phyloP scores from a whole-genome alignment of 73 alveolate species.

The Symbiodinium natans region DNA sequence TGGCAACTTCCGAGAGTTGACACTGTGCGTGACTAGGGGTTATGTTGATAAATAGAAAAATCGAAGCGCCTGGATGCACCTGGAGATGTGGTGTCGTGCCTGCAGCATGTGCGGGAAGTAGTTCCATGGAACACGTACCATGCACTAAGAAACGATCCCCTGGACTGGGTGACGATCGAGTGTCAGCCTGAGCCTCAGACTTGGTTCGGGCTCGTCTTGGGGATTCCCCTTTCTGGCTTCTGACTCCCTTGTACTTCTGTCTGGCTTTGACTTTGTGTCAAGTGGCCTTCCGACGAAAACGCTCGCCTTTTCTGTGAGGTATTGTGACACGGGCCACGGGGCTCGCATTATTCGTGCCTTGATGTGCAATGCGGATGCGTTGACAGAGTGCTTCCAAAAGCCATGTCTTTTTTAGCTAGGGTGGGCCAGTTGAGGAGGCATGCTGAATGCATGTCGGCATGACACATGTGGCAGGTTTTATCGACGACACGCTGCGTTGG shows the following conservation, averaged over 20 bases:
- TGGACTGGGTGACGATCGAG: constrained; percentile 91
- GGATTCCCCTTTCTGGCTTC: too few species aligned
- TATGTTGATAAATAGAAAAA: too few species aligned
- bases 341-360: constrained; percentile 60
- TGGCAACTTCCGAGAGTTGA: constrained; percentile 77
- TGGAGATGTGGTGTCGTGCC: too few species aligned
- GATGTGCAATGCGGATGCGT: too few species aligned
- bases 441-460: too few species aligned
- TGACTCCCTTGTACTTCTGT: too few species aligned
- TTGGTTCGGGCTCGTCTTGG: too few species aligned
- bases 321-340: constrained; percentile 78
- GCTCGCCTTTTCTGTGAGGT: constrained; percentile 51
- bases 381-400: background rate
- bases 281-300: too few species aligned
- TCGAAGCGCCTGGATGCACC: too few species aligned
- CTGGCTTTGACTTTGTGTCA: too few species aligned
- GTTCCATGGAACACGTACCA: too few species aligned
- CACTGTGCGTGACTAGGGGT: background rate
- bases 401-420: background rate
- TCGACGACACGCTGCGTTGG: constrained; percentile 88
- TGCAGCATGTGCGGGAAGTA: too few species aligned
- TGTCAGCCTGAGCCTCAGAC: constrained; percentile 22
- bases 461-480: constrained; percentile 33
- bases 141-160: constrained; percentile 52
- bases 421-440: background rate